phyloP scores from a whole-genome alignment of 2,329 filamentous ascomycete genomes.

The Xylariaceae sp. region DNA sequence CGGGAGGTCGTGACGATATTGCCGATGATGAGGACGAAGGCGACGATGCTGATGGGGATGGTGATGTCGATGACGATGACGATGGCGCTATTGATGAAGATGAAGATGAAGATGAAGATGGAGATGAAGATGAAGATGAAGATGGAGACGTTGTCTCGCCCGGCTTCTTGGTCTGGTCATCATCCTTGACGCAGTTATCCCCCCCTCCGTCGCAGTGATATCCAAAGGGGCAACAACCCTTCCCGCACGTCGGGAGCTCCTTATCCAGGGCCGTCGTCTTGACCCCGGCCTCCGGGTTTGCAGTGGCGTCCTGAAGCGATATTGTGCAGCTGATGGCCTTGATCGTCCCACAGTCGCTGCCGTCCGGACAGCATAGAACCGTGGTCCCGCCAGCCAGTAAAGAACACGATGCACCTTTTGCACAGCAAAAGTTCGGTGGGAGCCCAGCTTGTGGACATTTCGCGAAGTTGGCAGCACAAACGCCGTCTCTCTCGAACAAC shows the following conservation, averaged over 20 bases:
- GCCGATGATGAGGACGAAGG: background rate
- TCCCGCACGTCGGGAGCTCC: constrained; percentile 52
- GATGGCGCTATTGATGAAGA: no score
- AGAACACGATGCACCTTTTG: constrained; percentile 48
- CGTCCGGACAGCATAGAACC: constrained; percentile 63
- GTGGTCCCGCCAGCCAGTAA: constrained; percentile 60
- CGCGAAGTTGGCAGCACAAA: constrained; percentile 47
- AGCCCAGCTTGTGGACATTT: constrained; percentile 49
- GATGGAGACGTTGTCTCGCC: background rate
- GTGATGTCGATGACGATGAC: no score
- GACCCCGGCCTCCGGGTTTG: constrained; percentile 52
- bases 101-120: background rate
- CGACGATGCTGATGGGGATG: no score
- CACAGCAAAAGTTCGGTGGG: constrained; percentile 64
- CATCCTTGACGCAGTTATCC: constrained; percentile 46
- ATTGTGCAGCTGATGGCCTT: constrained; percentile 60
- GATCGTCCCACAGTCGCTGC: constrained; percentile 54
- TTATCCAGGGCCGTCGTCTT: constrained; percentile 60
- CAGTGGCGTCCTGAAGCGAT: constrained; percentile 51
- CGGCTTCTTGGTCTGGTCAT: constrained; percentile 42
- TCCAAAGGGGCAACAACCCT: constrained; percentile 66
- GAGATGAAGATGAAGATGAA: background rate
- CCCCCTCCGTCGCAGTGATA: constrained; percentile 50
- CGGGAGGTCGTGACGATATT: constrained; percentile 3
- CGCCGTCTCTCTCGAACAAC: constrained; percentile 40